Evolutionary conservation across 257 asterid genomes (phyloP).

Genomic region (Nicotiana attenuata): DNA sequence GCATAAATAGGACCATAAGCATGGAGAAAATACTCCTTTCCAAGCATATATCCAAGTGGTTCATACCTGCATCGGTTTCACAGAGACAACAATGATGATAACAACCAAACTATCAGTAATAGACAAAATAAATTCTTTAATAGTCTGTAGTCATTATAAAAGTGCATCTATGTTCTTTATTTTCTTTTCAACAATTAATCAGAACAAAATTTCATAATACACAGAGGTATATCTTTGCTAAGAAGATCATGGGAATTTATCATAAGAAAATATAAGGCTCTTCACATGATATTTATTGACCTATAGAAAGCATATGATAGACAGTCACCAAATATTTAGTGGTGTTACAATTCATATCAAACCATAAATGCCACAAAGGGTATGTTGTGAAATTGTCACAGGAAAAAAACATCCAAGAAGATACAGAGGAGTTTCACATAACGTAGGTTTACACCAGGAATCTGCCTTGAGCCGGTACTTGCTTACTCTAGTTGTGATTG

Average conservation of each 20-base stretch:
- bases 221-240: background rate
- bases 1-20: slow-evolving; percentile 99
- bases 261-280: background rate
- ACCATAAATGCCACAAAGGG: background rate
- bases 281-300: background rate
- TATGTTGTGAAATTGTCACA: background rate
- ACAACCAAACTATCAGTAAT: too few species aligned
- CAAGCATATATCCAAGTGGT: slow-evolving; percentile 73
- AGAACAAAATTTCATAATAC: too few species aligned
- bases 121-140: background rate
- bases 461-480: background rate
- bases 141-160: background rate
- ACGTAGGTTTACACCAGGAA: background rate
- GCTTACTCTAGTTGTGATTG: background rate
- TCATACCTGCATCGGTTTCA: slow-evolving; percentile 70
- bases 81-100: background rate
- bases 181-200: background rate
- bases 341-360: background rate
- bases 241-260: background rate
- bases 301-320: slow-evolving; percentile 1
- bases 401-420: background rate
- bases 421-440: background rate
- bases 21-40: slow-evolving; percentile 91
- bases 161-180: background rate
- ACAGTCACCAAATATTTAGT: background rate